Base-by-base conservation (phyloP, 257 asterid species). In the Forsythia viridissima region DNA sequence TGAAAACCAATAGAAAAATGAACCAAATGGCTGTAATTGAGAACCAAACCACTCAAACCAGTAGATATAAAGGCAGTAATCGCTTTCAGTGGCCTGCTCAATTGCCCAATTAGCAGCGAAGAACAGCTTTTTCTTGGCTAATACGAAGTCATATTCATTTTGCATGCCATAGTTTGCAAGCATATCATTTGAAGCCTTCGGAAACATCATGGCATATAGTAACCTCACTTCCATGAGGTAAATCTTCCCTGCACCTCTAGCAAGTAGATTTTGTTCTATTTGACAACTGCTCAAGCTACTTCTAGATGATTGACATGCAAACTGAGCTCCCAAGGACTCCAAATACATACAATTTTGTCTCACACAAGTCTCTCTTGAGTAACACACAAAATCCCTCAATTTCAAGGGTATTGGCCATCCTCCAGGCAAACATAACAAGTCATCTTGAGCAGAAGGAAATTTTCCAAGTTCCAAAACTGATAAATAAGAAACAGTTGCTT, bases 101-200 rank as follows among this genome's bases (percentile, higher is more conserved):
- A 93, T 82, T 30, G 84, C 91, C 99, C 99, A 96, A 80, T 92
- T 89, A 76, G 98, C 97, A 85, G 98, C 98, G 85, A 86, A 90
- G 36, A 74, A 55, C 37, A 93, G 84, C 87, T 82, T 93, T 83
- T 90, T 84, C 80, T 84, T 73, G 42, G 85, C 82, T 74, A 90
- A 81, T 76, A 40, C 86, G 73, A 87, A 79, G 73, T 89, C 89
- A 38, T 76, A 67, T 24, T 82, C 89, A 80, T 46, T 80, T 71
- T 38, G 83, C 65, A 80, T 73, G 24, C 72, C 78, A 77, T 40
- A n/a, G 74, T 73, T 73, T 73, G 80, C 76, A 75, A 75, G 76
- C 57, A 37, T 51, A 79, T 82, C 78, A 75, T 76, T 70, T 72
- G 83, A 71, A 71, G 71, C 82, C 44, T 39, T 80, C 20, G 95